Conservation (phyloP, 352 stramenopile species). For the Globisporangium canariense region DNA sequence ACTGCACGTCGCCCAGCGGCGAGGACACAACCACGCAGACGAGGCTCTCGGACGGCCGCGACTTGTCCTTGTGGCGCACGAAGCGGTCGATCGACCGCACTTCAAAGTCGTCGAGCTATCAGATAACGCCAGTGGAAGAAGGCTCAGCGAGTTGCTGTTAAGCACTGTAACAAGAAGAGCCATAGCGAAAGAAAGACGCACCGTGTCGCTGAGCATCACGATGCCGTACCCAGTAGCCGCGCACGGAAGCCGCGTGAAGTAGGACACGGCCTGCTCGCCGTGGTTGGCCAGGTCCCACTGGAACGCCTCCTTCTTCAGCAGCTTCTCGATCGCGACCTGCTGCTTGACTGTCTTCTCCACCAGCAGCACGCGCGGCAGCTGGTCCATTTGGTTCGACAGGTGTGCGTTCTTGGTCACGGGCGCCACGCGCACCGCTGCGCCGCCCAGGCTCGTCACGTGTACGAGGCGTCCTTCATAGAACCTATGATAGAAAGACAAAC, state of each 20-base stretch:
- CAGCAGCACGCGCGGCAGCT: constrained; percentile 59
- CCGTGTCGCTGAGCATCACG: constrained; percentile 56
- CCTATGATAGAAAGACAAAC: constrained; percentile 18
- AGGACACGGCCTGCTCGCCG: constrained; percentile 50
- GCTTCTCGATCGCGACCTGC: constrained; percentile 55
- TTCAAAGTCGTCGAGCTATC: constrained; percentile 46
- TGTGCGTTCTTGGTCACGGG: constrained; percentile 59
- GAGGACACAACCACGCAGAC: constrained; percentile 57
- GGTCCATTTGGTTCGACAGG: constrained; percentile 50
- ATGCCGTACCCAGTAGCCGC: constrained; percentile 37
- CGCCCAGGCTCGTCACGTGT: constrained; percentile 59
- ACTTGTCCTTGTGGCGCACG: constrained; percentile 36
- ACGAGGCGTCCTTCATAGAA: constrained; percentile 67
- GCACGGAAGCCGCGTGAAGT: constrained; percentile 33
- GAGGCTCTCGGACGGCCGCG: constrained; percentile 21
- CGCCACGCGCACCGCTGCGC: constrained; percentile 39
- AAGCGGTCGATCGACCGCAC: constrained; percentile 48
- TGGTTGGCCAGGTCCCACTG: constrained; percentile 64
- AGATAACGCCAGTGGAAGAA: neutral
- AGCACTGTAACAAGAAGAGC: no score
- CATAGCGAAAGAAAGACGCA: constrained; percentile 15
- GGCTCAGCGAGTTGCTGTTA: no score
- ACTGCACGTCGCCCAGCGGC: constrained; percentile 30
- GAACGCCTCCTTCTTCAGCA: constrained; percentile 59
- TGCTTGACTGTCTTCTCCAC: constrained; percentile 53